These are phyloP conservation scores for Theileria orientalis DNA, from an alignment of 169 alveolate genomes.

Conservation along the genomic window DNA sequence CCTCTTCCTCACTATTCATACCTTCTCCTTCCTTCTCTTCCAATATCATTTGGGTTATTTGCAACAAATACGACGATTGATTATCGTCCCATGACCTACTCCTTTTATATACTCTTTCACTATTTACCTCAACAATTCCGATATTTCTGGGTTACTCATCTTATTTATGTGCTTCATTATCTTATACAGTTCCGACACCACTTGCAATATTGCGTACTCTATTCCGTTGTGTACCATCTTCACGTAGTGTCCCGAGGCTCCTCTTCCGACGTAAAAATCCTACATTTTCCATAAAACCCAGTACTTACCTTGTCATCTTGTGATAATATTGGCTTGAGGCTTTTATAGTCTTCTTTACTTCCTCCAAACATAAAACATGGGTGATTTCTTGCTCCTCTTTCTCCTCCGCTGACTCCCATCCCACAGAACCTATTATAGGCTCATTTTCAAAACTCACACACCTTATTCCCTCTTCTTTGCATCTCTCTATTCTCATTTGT, in stretches of 20 bases:
- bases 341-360: slow-evolving; percentile 67
- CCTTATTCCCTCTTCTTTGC: slow-evolving; percentile 45
- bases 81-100: slow-evolving; percentile 65
- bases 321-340: slow-evolving; percentile 41
- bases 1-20: no score
- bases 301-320: slow-evolving; percentile 37
- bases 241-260: slow-evolving; percentile 82
- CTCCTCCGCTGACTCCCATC: slow-evolving; percentile 87
- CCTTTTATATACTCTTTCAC: slow-evolving; percentile 46
- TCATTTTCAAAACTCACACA: slow-evolving; percentile 27
- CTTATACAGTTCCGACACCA: slow-evolving; percentile 71
- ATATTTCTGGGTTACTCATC: slow-evolving; percentile 7
- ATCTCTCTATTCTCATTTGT: slow-evolving; percentile 64
- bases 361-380: slow-evolving; percentile 87
- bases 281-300: neutral
- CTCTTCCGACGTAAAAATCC: slow-evolving; percentile 76
- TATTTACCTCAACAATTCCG: slow-evolving; percentile 2
- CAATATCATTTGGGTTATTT: slow-evolving; percentile 72
- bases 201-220: slow-evolving; percentile 83
- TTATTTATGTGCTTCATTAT: slow-evolving; percentile 15
- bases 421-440: slow-evolving; percentile 71
- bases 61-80: slow-evolving; percentile 77
- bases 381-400: slow-evolving; percentile 78
- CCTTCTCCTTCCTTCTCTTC: slow-evolving; percentile 69
- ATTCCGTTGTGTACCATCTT: slow-evolving; percentile 87